Conservation (phyloP, 2,329 filamentous ascomycete species). For the Magnaporthiopsis incrustans region DNA sequence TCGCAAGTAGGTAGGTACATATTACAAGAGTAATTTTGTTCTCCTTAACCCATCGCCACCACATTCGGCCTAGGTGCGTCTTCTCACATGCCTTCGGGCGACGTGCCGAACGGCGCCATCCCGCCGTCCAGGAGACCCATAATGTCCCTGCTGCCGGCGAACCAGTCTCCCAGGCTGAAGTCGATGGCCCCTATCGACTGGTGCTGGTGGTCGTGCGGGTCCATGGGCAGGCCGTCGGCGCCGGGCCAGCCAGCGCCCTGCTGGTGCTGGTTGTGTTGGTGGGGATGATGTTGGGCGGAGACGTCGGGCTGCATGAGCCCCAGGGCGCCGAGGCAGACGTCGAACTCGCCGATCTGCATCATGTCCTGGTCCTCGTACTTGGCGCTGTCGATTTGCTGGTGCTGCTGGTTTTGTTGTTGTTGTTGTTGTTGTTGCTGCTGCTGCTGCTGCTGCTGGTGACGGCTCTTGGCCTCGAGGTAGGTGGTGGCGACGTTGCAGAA, state of each 20-base stretch:
- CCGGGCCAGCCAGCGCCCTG: not conserved
- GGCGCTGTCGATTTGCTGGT: no score
- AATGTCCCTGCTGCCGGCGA: conserved; percentile 1
- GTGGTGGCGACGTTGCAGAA: conserved; percentile 3
- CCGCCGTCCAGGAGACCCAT: conserved; percentile 2
- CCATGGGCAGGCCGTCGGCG: not conserved
- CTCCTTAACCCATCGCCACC: not conserved
- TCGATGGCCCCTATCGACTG: not conserved
- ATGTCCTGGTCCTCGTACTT: not conserved
- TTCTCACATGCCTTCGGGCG: not conserved
- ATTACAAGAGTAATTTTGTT: not conserved
- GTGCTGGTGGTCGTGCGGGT: not conserved
- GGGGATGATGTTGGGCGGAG: not conserved
- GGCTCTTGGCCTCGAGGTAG: conserved; percentile 6
- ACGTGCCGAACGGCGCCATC: not conserved
- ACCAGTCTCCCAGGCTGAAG: conserved; percentile 1
- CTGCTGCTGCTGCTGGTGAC: not conserved
- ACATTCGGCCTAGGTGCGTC: no score
- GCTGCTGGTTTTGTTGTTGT: no score
- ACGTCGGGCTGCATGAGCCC: conserved; percentile 1
- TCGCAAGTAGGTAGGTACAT: no score
- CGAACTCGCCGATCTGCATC: conserved; percentile 5
- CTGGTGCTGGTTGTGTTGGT: not conserved
- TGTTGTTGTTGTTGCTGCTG: no score
- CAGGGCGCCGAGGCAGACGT: conserved; percentile 3